A percentile compares a stretch with the other conserved stretches of the same genome.
Evolutionary conservation across 2,329 filamentous ascomycete genomes (phyloP).

Genomic region (Colletotrichum ledebouriae): DNA sequence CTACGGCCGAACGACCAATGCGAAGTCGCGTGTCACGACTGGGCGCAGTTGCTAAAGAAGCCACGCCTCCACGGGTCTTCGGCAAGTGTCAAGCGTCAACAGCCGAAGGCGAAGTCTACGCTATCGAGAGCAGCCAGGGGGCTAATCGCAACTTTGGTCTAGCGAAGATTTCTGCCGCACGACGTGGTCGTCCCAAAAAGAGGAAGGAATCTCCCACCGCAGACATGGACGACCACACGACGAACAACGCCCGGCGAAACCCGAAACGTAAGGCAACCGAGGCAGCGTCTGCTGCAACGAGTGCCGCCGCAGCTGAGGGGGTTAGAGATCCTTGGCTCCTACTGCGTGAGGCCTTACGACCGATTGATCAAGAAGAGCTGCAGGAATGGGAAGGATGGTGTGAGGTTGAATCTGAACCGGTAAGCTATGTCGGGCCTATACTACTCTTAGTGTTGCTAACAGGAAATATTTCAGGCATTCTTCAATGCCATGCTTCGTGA

Average conservation of each 20-base stretch:
- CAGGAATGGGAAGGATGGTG: constrained; percentile 79
- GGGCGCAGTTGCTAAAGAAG: constrained; percentile 2
- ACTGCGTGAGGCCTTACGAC: constrained; percentile 61
- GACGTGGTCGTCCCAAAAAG: constrained; percentile 10
- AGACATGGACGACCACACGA: constrained; percentile 3
- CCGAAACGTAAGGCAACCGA: constrained; percentile 61
- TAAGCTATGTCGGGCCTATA: constrained; percentile 55
- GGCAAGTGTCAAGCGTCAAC: neutral
- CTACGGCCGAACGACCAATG: constrained; percentile 3
- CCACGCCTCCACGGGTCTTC: neutral
- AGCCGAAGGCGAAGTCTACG: neutral
- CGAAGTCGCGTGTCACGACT: constrained; percentile 29
- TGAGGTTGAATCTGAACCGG: constrained; percentile 92
- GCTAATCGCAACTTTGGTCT: neutral
- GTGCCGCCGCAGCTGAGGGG: constrained; percentile 3
- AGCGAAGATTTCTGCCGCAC: neutral
- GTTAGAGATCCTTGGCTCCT: constrained; percentile 53
- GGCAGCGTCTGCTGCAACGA: constrained; percentile 45
- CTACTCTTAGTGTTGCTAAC: neutral
- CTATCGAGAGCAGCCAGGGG: constrained; percentile 10
- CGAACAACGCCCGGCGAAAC: constrained; percentile 50
- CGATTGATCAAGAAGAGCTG: constrained; percentile 65
- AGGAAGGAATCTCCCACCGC: constrained; percentile 32
- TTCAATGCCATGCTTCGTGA: constrained; percentile 89
- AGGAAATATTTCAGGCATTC: constrained; percentile 68